Conservation (phyloP, 164 flowering plant species). For the Buxus sempervirens region DNA sequence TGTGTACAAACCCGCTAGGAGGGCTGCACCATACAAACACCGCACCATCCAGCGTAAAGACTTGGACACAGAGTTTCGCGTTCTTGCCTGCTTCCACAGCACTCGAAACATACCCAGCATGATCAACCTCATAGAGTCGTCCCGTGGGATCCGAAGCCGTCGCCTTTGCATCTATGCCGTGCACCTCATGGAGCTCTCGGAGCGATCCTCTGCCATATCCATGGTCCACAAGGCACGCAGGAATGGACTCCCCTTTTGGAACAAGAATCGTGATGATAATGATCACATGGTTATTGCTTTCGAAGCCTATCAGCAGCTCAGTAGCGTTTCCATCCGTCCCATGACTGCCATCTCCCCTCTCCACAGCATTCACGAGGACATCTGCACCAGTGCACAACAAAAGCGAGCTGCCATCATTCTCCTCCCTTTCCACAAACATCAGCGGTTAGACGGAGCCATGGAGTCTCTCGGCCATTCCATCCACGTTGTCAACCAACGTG, state of each 20-base stretch:
- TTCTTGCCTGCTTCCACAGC: conserved; percentile 45
- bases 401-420: conserved; percentile 39
- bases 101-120: conserved; percentile 40
- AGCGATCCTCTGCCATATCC: conserved; percentile 48
- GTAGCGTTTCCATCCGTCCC: conserved; percentile 42
- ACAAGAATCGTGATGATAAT: conserved; percentile 23
- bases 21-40: conserved; percentile 31
- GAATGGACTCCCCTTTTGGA: conserved; percentile 57
- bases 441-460: conserved; percentile 35
- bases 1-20: conserved; percentile 39
- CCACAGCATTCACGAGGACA: conserved; percentile 39
- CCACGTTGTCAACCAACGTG: conserved; percentile 26
- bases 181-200: conserved; percentile 62
- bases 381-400: conserved; percentile 37
- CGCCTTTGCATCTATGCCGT: conserved; percentile 42
- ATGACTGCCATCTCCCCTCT: conserved; percentile 51
- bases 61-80: conserved; percentile 32
- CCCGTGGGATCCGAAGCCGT: conserved; percentile 35
- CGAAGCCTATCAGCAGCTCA: conserved; percentile 42
- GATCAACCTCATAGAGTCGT: conserved; percentile 45
- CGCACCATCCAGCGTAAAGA: conserved; percentile 32
- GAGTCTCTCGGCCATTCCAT: conserved; percentile 30
- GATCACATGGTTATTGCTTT: conserved; percentile 44
- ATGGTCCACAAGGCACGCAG: conserved; percentile 51
- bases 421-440: conserved; percentile 48